A percentile compares a stretch with the other conserved stretches of the same genome.
Conservation (phyloP, 78 protist genomes). For the Dictyostelium capitatum region DNA sequence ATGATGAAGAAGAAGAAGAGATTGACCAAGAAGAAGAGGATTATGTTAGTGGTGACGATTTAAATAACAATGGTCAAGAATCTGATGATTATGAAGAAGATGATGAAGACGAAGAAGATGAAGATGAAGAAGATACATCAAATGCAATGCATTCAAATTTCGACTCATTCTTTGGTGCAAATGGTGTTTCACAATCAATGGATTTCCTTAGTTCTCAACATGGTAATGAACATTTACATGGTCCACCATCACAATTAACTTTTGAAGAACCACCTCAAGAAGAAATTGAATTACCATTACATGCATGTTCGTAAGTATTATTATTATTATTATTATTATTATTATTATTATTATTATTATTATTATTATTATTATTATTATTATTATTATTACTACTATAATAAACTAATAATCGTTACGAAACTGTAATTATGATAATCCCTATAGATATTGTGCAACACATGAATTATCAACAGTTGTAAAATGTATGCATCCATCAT, state of each 20-base stretch:
- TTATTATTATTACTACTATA: too few species aligned
- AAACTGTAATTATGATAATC: too few species aligned
- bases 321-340: background rate
- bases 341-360: background rate
- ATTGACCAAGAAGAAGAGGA: constrained; percentile 4
- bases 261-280: constrained; percentile 58
- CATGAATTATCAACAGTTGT: constrained; percentile 94
- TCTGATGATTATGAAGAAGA: background rate
- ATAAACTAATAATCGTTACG: too few species aligned
- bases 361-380: background rate
- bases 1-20: background rate
- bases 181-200: background rate
- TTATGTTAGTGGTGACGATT: background rate
- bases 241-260: constrained; percentile 22
- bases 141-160: background rate
- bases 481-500: constrained; percentile 86
- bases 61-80: background rate
- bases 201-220: constrained; percentile 6
- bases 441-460: constrained; percentile 93
- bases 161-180: constrained; percentile 1
- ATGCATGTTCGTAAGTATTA: constrained; percentile 50
- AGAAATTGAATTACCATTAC: constrained; percentile 33
- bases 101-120: background rate
- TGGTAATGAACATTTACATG: background rate
- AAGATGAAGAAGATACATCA: background rate